A percentile compares a stretch with the other conserved stretches of the same genome.
phyloP scores from a whole-genome alignment of 495 filamentous ascomycete genomes.

The Hypomontagnella submonticulosa region DNA sequence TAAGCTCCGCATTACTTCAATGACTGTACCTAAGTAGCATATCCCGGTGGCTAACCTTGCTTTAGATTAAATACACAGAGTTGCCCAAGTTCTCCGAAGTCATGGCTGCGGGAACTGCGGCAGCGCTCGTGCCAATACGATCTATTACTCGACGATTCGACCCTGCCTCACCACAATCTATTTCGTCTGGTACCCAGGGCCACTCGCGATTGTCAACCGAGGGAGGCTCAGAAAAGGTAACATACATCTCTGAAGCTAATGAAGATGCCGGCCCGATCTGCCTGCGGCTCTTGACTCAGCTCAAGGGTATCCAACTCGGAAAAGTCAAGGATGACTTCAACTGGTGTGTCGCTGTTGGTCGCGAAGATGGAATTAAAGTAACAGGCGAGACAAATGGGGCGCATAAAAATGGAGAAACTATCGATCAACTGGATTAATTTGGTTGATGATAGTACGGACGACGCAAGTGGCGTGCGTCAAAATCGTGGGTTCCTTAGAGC shows the following conservation, averaged over 20 bases:
- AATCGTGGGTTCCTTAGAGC: neutral
- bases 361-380: constrained; percentile 58
- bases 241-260: constrained; percentile 67
- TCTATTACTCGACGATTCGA: constrained; percentile 76
- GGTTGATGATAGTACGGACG: neutral
- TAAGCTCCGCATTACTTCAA: constrained; percentile 44
- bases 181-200: constrained; percentile 43
- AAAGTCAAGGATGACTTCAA: constrained; percentile 78
- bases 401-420: constrained; percentile 41
- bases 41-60: constrained; percentile 26
- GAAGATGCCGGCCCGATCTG: constrained; percentile 78
- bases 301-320: constrained; percentile 88
- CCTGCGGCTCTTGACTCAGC: constrained; percentile 72
- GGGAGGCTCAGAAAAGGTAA: constrained; percentile 68
- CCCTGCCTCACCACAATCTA: constrained; percentile 55
- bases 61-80: constrained; percentile 82
- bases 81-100: constrained; percentile 81
- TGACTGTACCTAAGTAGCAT: neutral
- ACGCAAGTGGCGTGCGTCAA: constrained; percentile 12
- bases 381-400: constrained; percentile 33
- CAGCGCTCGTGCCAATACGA: constrained; percentile 88
- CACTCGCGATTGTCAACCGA: constrained; percentile 50
- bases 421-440: constrained; percentile 55
- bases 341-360: constrained; percentile 71
- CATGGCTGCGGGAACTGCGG: constrained; percentile 91